phyloP scores from a whole-genome alignment of 805 yeast species.

The Candida sakaeoensis region DNA sequence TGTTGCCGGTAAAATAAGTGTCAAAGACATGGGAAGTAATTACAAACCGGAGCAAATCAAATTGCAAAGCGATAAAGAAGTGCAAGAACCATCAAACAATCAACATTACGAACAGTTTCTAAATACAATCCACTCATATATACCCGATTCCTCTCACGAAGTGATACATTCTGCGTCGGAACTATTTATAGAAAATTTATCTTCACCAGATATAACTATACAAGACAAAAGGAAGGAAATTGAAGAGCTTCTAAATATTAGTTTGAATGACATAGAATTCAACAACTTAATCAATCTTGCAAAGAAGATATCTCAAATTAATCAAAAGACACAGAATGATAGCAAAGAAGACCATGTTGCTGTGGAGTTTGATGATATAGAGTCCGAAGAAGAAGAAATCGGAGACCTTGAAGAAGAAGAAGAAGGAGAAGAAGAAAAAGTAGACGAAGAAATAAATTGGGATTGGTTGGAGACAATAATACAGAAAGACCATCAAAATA shows the following conservation, averaged over 20 bases:
- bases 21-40: constrained; percentile 62
- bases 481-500: not conserved
- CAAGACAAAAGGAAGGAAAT: constrained; percentile 45
- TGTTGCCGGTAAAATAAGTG: constrained; percentile 62
- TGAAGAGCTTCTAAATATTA: constrained; percentile 42
- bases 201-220: constrained; percentile 42
- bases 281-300: constrained; percentile 42
- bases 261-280: constrained; percentile 41
- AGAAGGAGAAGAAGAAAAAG: not conserved
- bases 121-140: constrained; percentile 50
- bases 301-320: constrained; percentile 43
- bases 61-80: not conserved
- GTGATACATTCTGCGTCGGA: constrained; percentile 71
- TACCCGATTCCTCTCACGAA: constrained; percentile 78
- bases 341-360: constrained; percentile 22
- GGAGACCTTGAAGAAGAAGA: constrained; percentile 30
- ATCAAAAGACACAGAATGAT: constrained; percentile 35
- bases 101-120: constrained; percentile 51
- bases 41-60: constrained; percentile 1
- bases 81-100: constrained; percentile 1
- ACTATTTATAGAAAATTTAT: constrained; percentile 52
- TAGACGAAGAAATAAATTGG: not conserved
- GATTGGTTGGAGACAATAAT: constrained; percentile 7
- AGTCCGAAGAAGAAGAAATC: constrained; percentile 26
- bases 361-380: constrained; percentile 25